phyloP scores from a whole-genome alignment of 2,329 filamentous ascomycete genomes.

The Neoscytalidium dimidiatum region DNA sequence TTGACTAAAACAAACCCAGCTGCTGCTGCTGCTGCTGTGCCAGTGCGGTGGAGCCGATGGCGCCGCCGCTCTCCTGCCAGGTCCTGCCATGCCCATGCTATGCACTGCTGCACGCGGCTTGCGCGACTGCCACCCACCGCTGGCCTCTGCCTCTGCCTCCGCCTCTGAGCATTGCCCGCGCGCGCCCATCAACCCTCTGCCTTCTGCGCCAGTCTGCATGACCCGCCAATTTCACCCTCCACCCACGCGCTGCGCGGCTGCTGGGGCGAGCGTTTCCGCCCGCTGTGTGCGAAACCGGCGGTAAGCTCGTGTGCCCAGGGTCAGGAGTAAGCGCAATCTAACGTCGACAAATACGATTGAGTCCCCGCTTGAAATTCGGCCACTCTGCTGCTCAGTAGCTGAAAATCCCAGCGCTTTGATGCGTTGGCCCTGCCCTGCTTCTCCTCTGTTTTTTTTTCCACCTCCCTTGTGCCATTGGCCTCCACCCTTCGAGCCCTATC shows the following conservation, averaged over 20 bases:
- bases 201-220: not conserved
- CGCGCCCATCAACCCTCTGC: not conserved
- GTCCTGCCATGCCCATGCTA: not conserved
- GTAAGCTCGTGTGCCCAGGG: conserved; percentile 10
- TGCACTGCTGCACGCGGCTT: not conserved
- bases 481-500: conserved; percentile 1
- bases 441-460: not conserved
- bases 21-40: too few species aligned
- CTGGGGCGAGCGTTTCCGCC: not conserved
- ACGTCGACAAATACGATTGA: conserved; percentile 1
- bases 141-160: too few species aligned
- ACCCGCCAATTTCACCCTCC: not conserved
- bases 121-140: not conserved
- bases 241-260: not conserved
- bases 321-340: conserved; percentile 10
- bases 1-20: not conserved
- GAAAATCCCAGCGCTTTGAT: conserved; percentile 1
- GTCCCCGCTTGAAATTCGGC: conserved; percentile 1
- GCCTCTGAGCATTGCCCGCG: too few species aligned
- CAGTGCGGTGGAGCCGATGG: too few species aligned
- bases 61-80: too few species aligned
- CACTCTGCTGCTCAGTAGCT: conserved; percentile 1
- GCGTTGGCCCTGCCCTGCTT: not conserved
- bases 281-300: conserved; percentile 3
- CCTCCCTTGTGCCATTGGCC: not conserved